Evolutionary conservation across 805 yeast genomes (phyloP).

Genomic region (Schwanniomyces pseudopolymorphus): DNA sequence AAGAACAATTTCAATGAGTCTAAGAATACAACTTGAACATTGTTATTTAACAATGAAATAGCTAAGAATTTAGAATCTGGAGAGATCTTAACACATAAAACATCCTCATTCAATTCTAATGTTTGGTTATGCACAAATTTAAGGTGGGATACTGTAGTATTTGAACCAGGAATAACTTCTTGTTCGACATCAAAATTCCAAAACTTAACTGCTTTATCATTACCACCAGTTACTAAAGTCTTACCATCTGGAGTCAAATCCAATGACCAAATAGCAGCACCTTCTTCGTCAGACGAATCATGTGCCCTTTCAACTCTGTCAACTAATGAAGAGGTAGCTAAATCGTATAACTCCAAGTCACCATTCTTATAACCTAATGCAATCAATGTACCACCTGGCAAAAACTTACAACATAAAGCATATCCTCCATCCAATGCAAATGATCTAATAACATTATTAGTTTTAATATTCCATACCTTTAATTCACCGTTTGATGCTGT

Average conservation of each 20-base stretch:
- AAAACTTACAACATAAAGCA: constrained; percentile 72
- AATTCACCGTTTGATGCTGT: constrained; percentile 89
- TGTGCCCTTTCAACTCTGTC: constrained; percentile 73
- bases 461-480: constrained; percentile 82
- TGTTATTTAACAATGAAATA: constrained; percentile 82
- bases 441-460: constrained; percentile 76
- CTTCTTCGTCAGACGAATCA: constrained; percentile 35
- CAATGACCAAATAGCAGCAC: constrained; percentile 80
- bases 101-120: constrained; percentile 83
- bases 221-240: constrained; percentile 85
- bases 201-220: constrained; percentile 85
- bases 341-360: constrained; percentile 76
- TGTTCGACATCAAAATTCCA: constrained; percentile 79
- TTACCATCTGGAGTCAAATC: constrained; percentile 86
- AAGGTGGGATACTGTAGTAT: constrained; percentile 49
- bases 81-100: constrained; percentile 74
- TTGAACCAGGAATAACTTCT: constrained; percentile 71
- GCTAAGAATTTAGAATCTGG: constrained; percentile 79
- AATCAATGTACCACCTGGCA: constrained; percentile 89
- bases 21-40: constrained; percentile 90
- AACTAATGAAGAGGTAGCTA: constrained; percentile 75
- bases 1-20: constrained; percentile 86
- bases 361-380: constrained; percentile 91
- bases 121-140: constrained; percentile 73
- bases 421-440: constrained; percentile 76